Evolutionary conservation across 129 eudicot genomes (phyloP), one percentile per base, ranked within the genome.

Genomic region (Artemisia annua): DNA sequence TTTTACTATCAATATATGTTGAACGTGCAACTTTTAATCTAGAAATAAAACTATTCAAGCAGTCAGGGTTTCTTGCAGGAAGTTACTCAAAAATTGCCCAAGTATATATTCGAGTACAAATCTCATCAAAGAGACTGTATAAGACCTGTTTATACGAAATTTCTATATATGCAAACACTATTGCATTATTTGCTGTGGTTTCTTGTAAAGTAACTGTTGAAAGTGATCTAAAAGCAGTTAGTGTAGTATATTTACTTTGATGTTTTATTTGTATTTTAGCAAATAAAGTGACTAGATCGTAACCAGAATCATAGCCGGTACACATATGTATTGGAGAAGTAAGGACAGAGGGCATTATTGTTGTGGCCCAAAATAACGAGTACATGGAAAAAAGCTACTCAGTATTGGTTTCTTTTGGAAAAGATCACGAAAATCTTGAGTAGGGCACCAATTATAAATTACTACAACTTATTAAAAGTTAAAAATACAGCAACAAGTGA

Each of bases 381-480:
- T 71, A 78, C 82, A 78, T 35, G 18, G 35, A 71, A 48, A 63
- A 71, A 78, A 78, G 78, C 52, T 50, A 71, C 68, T 71, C 73
- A 71, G 62, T 46, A 44, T 78, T 71, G 77, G 73, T 78, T 78
- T 78, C 72, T 62, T 78, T 78, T 54, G 77, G 75, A 77, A 78
- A 71, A 78, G 82, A 78, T 78, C 77, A 71, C 55, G 78, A 71
- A 78, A 54, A 78, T 78, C 78, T 78, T 71, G 67, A 64, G 78
- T 71, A 71, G 82, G 82, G 48, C 82, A 71, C 72, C 78, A 44
- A 15, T 56, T 50, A 30, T 77, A 28, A 52, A 24, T 70, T 50
- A 18, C 61, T 44, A 26, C 12, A 56, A 2, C 39, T 12, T 16
- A 8, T 3, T 10, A 30, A 39, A 54, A 39, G 11, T 16, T 49